A percentile compares a stretch with the other conserved stretches of the same genome.
Evolutionary conservation across 2,329 filamentous ascomycete species (phyloP).

Genomic region (Calonectria fujianensis): DNA sequence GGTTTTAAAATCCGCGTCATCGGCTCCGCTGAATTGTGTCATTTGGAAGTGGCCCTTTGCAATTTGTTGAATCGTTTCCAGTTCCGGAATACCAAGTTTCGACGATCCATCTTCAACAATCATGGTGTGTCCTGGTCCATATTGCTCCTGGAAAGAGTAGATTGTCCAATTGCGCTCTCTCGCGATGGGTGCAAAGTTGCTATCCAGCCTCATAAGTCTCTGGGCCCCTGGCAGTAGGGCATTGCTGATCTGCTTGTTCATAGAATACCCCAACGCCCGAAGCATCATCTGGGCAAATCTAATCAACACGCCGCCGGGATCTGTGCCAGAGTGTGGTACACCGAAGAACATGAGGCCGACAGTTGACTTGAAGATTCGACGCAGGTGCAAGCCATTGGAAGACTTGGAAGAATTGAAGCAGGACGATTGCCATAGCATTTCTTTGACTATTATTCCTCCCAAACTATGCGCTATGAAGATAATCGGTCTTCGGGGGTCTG

Average conservation of each 20-base stretch:
- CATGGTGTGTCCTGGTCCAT: not conserved
- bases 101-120: slow-evolving; percentile 4
- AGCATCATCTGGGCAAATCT: slow-evolving; percentile 3
- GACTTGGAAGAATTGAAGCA: not conserved
- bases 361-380: not conserved
- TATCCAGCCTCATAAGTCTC: not conserved
- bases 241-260: not conserved
- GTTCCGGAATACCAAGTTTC: not conserved
- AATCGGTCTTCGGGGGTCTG: not conserved
- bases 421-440: not conserved
- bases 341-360: not conserved
- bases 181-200: not conserved
- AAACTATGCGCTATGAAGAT: slow-evolving; percentile 1
- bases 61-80: slow-evolving; percentile 1
- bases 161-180: slow-evolving; percentile 5
- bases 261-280: not conserved
- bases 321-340: not conserved
- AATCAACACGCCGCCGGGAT: not conserved
- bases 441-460: slow-evolving; percentile 4
- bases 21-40: not conserved
- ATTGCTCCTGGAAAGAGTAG: slow-evolving; percentile 14
- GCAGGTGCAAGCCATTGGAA: not conserved
- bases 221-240: not conserved
- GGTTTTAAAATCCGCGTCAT: not conserved
- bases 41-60: slow-evolving; percentile 11